Conservation (phyloP, 129 eudicot genomes). For the Oenanthe sinensis region DNA sequence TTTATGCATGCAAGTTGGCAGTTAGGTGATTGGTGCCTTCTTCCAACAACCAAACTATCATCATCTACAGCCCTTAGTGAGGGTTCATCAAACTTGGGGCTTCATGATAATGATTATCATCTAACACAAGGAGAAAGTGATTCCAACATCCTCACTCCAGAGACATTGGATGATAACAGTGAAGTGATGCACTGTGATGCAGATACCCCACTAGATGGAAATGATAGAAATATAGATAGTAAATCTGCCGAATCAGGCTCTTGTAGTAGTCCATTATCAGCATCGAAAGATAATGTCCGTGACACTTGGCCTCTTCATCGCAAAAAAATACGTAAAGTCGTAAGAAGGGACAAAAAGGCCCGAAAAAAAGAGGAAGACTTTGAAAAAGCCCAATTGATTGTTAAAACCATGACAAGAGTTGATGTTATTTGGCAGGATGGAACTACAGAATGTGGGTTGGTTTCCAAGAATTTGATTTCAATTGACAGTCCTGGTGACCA, state of each 20-base stretch:
- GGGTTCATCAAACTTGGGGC: constrained; percentile 30
- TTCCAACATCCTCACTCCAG: constrained; percentile 37
- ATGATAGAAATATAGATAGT: constrained; percentile 25
- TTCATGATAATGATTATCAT: constrained; percentile 25
- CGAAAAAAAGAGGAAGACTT: constrained; percentile 66
- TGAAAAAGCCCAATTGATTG: constrained; percentile 70
- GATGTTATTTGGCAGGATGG: constrained; percentile 99
- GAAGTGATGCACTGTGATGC: constrained; percentile 31
- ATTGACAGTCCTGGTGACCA: constrained; percentile 96
- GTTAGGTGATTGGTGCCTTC: constrained; percentile 97
- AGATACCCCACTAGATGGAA: constrained; percentile 17
- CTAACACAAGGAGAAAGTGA: constrained; percentile 35
- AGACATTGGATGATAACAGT: constrained; percentile 32
- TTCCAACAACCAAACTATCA: constrained; percentile 36
- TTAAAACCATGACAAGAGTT: constrained; percentile 60
- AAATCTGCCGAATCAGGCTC: constrained; percentile 32
- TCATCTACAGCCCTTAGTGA: constrained; percentile 30
- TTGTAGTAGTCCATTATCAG: constrained; percentile 43
- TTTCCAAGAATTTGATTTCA: constrained; percentile 65
- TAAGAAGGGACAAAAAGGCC: constrained; percentile 71
- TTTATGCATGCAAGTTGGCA: constrained; percentile 93
- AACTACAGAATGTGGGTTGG: constrained; percentile 37
- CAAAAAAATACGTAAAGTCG: constrained; percentile 76
- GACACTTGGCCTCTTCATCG: constrained; percentile 77
- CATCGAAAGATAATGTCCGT: constrained; percentile 44